Conservation (phyloP, 139 green algal species). For the Gonium pectorale region DNA sequence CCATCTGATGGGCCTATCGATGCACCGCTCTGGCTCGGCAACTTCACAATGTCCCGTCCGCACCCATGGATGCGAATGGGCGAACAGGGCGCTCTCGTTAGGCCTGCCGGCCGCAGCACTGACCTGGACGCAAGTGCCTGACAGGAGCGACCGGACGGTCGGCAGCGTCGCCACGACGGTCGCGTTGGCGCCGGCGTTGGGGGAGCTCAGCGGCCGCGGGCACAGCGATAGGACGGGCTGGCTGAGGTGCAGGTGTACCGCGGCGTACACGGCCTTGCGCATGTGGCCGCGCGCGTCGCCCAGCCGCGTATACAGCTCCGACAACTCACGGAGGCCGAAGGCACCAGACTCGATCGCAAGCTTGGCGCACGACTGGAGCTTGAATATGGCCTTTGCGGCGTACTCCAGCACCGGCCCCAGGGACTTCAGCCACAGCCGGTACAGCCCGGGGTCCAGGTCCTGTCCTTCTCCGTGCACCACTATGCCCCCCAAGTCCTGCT, state of each 20-base stretch:
- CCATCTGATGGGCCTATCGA: not conserved
- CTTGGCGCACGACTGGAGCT: not conserved
- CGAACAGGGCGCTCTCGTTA: no score
- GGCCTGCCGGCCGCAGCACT: no score
- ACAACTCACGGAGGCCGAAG: no score
- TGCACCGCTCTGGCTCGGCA: not conserved
- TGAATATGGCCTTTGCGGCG: not conserved
- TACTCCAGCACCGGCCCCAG: not conserved
- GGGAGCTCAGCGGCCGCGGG: not conserved
- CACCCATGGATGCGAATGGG: no score
- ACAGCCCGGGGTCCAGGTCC: no score
- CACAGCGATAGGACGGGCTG: slow-evolving; percentile 1
- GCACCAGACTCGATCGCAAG: not conserved
- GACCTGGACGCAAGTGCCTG: slow-evolving; percentile 5
- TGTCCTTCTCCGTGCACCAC: no score
- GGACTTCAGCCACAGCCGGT: no score
- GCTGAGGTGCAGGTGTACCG: not conserved
- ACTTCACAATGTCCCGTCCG: no score
- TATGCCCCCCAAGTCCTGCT: no score
- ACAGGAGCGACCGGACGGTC: not conserved
- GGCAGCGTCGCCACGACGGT: not conserved
- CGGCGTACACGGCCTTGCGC: not conserved
- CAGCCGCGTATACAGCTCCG: not conserved
- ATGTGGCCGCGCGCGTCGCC: not conserved
- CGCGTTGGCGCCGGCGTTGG: not conserved